These are phyloP conservation scores for Magnolia kwangsiensis DNA, from an alignment of 164 flowering plant genomes.

Conservation along the genomic window DNA sequence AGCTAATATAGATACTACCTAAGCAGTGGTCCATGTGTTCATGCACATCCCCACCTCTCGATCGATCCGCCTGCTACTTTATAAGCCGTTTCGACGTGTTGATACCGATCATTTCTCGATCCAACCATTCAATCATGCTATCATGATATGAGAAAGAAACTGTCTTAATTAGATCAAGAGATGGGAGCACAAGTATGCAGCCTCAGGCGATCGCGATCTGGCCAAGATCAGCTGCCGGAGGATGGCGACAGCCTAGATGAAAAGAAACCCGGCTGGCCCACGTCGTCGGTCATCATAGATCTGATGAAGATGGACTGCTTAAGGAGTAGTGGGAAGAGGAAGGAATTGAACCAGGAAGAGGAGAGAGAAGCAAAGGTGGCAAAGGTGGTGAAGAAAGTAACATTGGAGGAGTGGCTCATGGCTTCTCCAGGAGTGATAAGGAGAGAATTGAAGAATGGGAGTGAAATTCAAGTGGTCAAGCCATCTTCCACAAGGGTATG, in stretches of 20 bases:
- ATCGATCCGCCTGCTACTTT: conserved; percentile 9
- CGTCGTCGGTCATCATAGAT: neutral
- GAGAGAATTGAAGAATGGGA: neutral
- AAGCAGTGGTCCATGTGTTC: neutral
- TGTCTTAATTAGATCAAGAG: neutral
- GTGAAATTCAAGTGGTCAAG: conserved; percentile 18
- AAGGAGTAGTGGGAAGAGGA: conserved; percentile 6
- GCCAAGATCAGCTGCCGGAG: neutral
- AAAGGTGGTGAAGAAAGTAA: conserved; percentile 7
- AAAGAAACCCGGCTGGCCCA: neutral
- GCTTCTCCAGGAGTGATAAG: conserved; percentile 16
- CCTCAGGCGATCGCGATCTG: neutral
- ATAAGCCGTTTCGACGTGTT: neutral
- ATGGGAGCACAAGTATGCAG: conserved; percentile 20
- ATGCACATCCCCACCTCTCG: conserved; percentile 1
- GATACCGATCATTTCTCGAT: conserved; percentile 1
- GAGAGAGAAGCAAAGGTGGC: neutral
- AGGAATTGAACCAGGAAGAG: conserved; percentile 10
- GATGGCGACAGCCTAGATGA: neutral
- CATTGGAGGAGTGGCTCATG: conserved; percentile 32
- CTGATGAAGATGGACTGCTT: conserved; percentile 4
- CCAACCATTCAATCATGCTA: neutral
- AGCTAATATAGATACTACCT: neutral
- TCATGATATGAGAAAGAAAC: neutral
- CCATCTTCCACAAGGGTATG: conserved; percentile 14